A percentile compares a stretch with the other conserved stretches of the same genome.
phyloP scores from a whole-genome alignment of 768 basidiomycete species.

The Mycena rosella region DNA sequence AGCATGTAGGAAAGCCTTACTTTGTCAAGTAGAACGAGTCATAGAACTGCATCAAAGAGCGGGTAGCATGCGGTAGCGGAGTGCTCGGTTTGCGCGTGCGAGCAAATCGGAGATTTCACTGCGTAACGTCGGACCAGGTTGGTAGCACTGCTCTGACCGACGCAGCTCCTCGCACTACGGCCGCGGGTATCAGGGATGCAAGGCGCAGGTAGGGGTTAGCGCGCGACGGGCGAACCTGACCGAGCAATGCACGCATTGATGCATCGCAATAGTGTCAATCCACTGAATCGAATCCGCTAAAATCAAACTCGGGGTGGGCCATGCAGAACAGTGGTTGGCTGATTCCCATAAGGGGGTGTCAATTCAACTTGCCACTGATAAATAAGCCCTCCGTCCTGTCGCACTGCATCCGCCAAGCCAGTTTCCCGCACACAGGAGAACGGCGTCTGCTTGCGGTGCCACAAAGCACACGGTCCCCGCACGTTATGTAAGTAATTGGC shows the following conservation, averaged over 20 bases:
- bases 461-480: not conserved
- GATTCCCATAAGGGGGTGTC: not conserved
- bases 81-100: not conserved
- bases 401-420: not conserved
- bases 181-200: not conserved
- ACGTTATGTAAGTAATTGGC: not conserved
- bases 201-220: not conserved
- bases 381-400: not conserved
- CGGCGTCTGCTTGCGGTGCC: not conserved
- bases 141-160: too few relatives aligned
- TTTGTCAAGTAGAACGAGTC: not conserved
- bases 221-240: not conserved
- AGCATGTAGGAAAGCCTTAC: not conserved
- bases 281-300: too few relatives aligned
- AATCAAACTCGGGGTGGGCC: not conserved
- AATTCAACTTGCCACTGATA: not conserved
- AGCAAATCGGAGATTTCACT: constrained; percentile 6
- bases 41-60: not conserved
- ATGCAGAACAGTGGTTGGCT: too few relatives aligned
- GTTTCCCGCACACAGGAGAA: not conserved
- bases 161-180: not conserved
- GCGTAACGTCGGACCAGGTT: constrained; percentile 5
- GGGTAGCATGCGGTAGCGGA: not conserved
- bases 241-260: too few relatives aligned
- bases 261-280: too few relatives aligned